Conservation (phyloP, 495 filamentous ascomycete genomes). For the Aspergillus coremiiformis region DNA sequence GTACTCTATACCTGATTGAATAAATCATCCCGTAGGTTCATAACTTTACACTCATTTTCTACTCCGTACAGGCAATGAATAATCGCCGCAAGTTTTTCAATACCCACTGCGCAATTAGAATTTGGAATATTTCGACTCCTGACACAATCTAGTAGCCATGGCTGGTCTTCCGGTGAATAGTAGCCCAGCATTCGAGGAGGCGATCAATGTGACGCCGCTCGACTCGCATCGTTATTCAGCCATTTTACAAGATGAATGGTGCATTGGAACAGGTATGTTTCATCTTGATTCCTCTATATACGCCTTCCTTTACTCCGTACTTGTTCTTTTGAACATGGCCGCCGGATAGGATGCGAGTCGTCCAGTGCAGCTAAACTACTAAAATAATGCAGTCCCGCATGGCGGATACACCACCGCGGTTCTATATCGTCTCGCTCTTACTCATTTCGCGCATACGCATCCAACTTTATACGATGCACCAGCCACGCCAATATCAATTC, state of each 20-base stretch:
- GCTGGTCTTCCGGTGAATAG: conserved; percentile 15
- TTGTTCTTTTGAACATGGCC: neutral
- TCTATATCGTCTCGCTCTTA: conserved; percentile 52
- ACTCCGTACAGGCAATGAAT: neutral
- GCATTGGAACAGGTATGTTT: conserved; percentile 57
- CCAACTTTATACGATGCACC: conserved; percentile 51
- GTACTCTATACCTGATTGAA: too few species aligned
- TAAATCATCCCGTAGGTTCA: too few species aligned
- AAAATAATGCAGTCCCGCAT: conserved; percentile 57
- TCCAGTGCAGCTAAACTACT: too few species aligned
- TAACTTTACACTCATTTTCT: neutral
- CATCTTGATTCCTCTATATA: neutral
- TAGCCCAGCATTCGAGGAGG: conserved; percentile 47
- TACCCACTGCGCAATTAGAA: neutral
- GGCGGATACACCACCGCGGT: conserved; percentile 68
- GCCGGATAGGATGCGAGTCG: neutral
- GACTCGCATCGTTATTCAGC: conserved; percentile 55
- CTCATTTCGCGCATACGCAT: conserved; percentile 61
- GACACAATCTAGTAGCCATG: conserved; percentile 1
- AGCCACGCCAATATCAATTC: conserved; percentile 52
- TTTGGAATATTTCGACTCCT: neutral
- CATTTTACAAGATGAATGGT: conserved; percentile 55
- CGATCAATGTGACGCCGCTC: conserved; percentile 47
- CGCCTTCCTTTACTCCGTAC: too few species aligned
- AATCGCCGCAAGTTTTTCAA: neutral